Base-by-base conservation (phyloP, 331 rosid species). In the Rosa hybrid region DNA sequence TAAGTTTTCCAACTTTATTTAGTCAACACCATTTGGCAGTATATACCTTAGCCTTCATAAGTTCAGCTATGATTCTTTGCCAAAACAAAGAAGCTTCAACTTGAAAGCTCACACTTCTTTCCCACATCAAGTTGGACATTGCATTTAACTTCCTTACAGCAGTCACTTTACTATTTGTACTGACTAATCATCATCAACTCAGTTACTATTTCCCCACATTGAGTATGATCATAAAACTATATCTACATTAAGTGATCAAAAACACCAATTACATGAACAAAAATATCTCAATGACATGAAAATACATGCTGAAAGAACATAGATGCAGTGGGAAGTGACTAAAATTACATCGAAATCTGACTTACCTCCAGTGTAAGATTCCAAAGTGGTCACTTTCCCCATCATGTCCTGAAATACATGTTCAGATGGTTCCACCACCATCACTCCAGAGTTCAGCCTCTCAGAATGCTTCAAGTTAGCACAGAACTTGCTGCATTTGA, bases 381-480 rank as follows among this genome's bases (percentile, higher is more conserved):
- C 82, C 74, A 92, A 80, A 74, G 96, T 92, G 46, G 78, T 85
- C 57, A 96, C 94, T 84, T 93, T 87, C 82, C 90, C 84, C 92
- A 93, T 87, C 99, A 96, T 96, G 86, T 96, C 98, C 53, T 90
- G 86, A 71, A 96, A 96, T 83, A 96, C 46, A 27, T 91, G 77
- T 80, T 79, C 89, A 30, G 99, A 96, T 27, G 98, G 97, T 87
- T 96, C 92, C 72, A 96, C 94, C 72, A 93, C 98, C 98, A 96
- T 92, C 80, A 96, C 99, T 73, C 99, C 99, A 0, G 99, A 96
- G 84, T 96, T 96, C 86, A 96, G 85, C 86, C 94, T 89, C 94
- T 96, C 99, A 4, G 99, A 96, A 89, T 96, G 99, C 97, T 96
- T 96, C 89, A 96, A 88, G 84, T 96, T 96, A 53, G 99, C 99